These are phyloP conservation scores for Beauveria varroae DNA, from an alignment of 2,329 filamentous ascomycete species.

Conservation along the genomic window DNA sequence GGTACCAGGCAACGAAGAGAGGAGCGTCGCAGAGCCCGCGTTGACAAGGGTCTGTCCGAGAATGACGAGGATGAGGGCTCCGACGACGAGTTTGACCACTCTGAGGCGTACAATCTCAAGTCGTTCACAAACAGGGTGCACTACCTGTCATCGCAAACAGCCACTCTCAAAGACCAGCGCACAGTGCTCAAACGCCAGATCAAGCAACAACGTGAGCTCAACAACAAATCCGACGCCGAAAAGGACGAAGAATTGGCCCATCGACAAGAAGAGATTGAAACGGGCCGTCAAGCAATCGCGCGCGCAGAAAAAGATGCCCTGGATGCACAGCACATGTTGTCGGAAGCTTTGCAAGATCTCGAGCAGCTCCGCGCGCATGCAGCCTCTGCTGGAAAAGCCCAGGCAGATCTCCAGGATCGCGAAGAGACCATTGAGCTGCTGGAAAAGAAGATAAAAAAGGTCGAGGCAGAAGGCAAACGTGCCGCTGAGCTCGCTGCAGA, in stretches of 20 bases:
- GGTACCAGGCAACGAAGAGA: constrained; percentile 47
- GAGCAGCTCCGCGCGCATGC: constrained; percentile 27
- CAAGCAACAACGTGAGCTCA: constrained; percentile 89
- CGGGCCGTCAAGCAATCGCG: constrained; percentile 27
- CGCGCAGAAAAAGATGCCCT: constrained; percentile 30
- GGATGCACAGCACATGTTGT: constrained; percentile 40
- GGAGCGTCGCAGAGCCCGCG: constrained; percentile 43
- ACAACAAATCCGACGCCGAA: constrained; percentile 73
- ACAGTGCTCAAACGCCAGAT: constrained; percentile 84
- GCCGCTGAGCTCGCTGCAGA: constrained; percentile 20
- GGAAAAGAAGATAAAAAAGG: constrained; percentile 32
- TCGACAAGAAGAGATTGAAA: constrained; percentile 50
- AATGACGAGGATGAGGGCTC: constrained; percentile 49
- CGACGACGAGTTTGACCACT: constrained; percentile 49
- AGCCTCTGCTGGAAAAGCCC: constrained; percentile 17
- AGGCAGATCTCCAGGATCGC: constrained; percentile 33
- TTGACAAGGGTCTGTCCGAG: constrained; percentile 49
- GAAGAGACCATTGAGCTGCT: constrained; percentile 35
- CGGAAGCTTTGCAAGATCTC: constrained; percentile 39
- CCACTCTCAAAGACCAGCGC: constrained; percentile 77
- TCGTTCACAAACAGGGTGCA: constrained; percentile 75
- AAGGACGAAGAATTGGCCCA: constrained; percentile 57
- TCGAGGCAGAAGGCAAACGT: constrained; percentile 24
- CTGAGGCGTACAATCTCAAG: constrained; percentile 61
- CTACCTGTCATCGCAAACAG: constrained; percentile 69